These are phyloP conservation scores for Carex pumila DNA, from an alignment of 176 grass and related monocot species.

Conservation along the genomic window DNA sequence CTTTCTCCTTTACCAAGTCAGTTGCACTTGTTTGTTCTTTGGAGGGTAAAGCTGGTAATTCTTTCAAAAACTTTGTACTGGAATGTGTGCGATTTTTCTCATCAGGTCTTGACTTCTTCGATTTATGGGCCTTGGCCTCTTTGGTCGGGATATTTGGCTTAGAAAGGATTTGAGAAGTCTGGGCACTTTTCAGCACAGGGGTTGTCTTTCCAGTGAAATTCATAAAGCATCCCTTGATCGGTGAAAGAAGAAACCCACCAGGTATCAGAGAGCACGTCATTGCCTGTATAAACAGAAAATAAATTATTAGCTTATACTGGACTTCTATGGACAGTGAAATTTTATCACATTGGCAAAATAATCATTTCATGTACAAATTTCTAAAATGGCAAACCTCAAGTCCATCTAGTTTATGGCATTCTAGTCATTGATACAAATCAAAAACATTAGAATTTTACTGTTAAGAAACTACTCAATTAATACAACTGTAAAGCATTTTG, in stretches of 20 bases:
- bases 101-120: slow-evolving; percentile 47
- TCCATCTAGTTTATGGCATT: neutral
- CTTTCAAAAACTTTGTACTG: slow-evolving; percentile 35
- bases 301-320: slow-evolving; percentile 7
- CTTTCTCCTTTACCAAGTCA: slow-evolving; percentile 28
- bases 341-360: slow-evolving; percentile 21
- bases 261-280: slow-evolving; percentile 76
- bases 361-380: slow-evolving; percentile 7
- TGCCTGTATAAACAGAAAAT: slow-evolving; percentile 45
- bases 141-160: slow-evolving; percentile 2
- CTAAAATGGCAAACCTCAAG: slow-evolving; percentile 8
- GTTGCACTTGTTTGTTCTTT: slow-evolving; percentile 25
- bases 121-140: slow-evolving; percentile 38
- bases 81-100: slow-evolving; percentile 39
- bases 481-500: neutral
- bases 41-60: slow-evolving; percentile 23
- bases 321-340: neutral
- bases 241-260: slow-evolving; percentile 66
- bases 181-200: slow-evolving; percentile 39
- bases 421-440: neutral
- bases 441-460: neutral
- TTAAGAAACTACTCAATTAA: neutral
- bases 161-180: slow-evolving; percentile 13
- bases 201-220: slow-evolving; percentile 53
- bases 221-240: slow-evolving; percentile 42